Evolutionary conservation across 257 asterid species (phyloP), one percentile per base, ranked within the genome.

Genomic region (Lycium barbarum): DNA sequence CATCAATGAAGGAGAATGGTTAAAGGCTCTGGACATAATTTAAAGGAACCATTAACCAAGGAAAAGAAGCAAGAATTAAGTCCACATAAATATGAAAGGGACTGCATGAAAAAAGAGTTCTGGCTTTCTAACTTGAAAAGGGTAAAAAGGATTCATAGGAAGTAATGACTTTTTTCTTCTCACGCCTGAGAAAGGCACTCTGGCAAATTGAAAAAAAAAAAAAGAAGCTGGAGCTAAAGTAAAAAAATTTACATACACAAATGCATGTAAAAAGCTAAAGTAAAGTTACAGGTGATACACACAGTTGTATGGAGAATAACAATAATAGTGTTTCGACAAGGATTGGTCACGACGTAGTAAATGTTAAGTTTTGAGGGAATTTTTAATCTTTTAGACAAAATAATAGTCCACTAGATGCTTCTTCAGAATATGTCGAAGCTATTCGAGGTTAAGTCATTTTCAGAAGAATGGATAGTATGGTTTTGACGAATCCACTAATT

Each of bases 361-460:
- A 9, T 53, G 49, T 78, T 26, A 53, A 14, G 49, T 51, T 53
- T 76, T 76, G 49, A 53, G 5, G 9, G 49, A 78, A 53, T 78
- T 26, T 78, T 43, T 53, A 78, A 78, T 78, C 45, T 78, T 12
- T 70, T 53, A 57, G 68, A 17, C 20, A 83, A 68, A 15, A 78
- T 8, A 55, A 12, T 62, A 70, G 9, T 71, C 35, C 55, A 74
- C 13, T 49, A 49, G 80, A 82, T 47, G 5, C 22, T 79, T 63
- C 72, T 84, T 76, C 88, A 79, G 87, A 85, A 59, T 74, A 35
- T 83, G 91, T 89, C 89, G 33, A 85, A 80, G 84, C 63, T 8
- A 81, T 84, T 85, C 17, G 40, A 89, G 86, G 90, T 79, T 38
- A 49, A 11, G 92, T 90, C 88, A 14, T 81, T 90, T 85, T 91